Evolutionary conservation across 495 filamentous ascomycete genomes (phyloP).

Genomic region (Trichoderma erinaceum): DNA sequence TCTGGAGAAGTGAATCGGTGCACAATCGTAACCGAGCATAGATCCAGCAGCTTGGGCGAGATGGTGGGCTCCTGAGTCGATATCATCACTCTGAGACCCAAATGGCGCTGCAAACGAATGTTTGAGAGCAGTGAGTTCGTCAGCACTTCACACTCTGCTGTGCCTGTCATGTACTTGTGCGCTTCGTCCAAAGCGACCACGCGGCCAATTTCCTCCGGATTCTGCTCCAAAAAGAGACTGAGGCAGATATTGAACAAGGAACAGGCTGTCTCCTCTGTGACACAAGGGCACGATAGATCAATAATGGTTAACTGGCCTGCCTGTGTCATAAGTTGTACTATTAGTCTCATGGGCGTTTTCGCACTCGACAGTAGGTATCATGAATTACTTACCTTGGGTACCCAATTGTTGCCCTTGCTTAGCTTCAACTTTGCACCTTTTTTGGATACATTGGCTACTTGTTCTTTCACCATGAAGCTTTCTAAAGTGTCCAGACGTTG

Average conservation of each 20-base stretch:
- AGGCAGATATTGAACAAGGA: conserved; percentile 64
- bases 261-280: conserved; percentile 60
- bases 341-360: background rate
- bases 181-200: conserved; percentile 37
- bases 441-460: conserved; percentile 18
- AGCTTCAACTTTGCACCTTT: background rate
- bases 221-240: conserved; percentile 52
- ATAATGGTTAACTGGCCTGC: conserved; percentile 62
- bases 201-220: conserved; percentile 31
- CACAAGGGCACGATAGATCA: conserved; percentile 67
- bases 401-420: conserved; percentile 29
- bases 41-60: conserved; percentile 57
- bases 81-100: conserved; percentile 59
- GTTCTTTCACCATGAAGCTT: conserved; percentile 46
- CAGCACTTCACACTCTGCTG: conserved; percentile 43
- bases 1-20: conserved; percentile 68
- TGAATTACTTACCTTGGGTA: conserved; percentile 26
- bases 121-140: conserved; percentile 58
- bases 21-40: conserved; percentile 67
- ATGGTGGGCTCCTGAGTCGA: conserved; percentile 79
- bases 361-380: too few relatives aligned
- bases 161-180: conserved; percentile 38
- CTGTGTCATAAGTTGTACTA: conserved; percentile 21
- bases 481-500: conserved; percentile 53
- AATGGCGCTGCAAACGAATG: conserved; percentile 67